These are phyloP conservation scores for Fusarium cicatricum DNA, from an alignment of 2,329 filamentous ascomycete species.

Conservation along the genomic window DNA sequence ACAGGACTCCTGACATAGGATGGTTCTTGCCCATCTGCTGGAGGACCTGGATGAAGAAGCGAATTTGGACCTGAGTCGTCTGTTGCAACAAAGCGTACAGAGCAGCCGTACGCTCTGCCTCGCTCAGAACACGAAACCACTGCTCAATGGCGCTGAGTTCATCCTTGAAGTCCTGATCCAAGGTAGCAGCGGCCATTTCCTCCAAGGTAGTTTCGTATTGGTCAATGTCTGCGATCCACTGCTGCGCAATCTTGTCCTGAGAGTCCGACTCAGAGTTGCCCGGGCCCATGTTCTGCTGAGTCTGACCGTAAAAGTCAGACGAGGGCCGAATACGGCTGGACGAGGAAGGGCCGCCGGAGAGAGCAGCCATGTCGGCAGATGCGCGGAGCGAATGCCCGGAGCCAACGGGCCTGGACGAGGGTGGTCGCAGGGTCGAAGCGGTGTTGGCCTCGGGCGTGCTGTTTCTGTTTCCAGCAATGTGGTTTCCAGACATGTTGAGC, in stretches of 20 bases:
- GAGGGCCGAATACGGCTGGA: conserved; percentile 88
- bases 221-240: conserved; percentile 99
- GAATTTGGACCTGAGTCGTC: conserved; percentile 97
- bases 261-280: conserved; percentile 77
- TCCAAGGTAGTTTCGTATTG: conserved; percentile 99
- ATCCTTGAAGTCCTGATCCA: conserved; percentile 99
- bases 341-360: conserved; percentile 69
- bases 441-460: conserved; percentile 93
- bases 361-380: conserved; percentile 93
- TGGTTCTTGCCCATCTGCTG: conserved; percentile 99
- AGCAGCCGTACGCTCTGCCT: conserved; percentile 94
- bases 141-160: conserved; percentile 98
- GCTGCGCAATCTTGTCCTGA: conserved; percentile 92
- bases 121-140: conserved; percentile 97
- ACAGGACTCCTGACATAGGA: conserved; percentile 94
- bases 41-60: conserved; percentile 98
- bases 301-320: conserved; percentile 91
- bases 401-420: conserved; percentile 78
- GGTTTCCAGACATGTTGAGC: conserved; percentile 73
- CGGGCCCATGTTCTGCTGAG: conserved; percentile 72
- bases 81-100: conserved; percentile 96
- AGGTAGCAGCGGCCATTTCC: conserved; percentile 98
- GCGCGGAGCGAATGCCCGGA: conserved; percentile 88
- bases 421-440: conserved; percentile 82
- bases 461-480: conserved; percentile 85